Conservation (phyloP, 495 filamentous ascomycete genomes). For the Hapsidospora chrysogenum region DNA sequence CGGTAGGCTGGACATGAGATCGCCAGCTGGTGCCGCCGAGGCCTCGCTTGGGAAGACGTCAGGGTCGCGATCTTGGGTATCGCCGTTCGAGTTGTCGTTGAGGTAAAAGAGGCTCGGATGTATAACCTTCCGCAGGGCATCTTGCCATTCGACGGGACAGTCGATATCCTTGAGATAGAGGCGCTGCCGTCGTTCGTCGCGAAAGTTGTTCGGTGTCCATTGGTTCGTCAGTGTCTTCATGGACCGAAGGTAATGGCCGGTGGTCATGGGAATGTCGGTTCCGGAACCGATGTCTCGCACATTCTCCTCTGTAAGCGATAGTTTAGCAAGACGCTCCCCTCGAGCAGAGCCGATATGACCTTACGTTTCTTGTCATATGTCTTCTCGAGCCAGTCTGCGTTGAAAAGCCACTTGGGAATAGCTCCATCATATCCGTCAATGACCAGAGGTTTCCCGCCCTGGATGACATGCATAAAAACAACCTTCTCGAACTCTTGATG, state of each 20-base stretch:
- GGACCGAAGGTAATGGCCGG: conserved; percentile 74
- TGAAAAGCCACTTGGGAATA: conserved; percentile 54
- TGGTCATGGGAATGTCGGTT: conserved; percentile 58
- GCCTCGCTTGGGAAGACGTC: conserved; percentile 30
- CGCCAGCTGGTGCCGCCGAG: conserved; percentile 40
- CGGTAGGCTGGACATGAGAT: conserved; percentile 89
- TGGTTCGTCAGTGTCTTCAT: conserved; percentile 63
- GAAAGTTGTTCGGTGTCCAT: conserved; percentile 49
- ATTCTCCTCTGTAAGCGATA: conserved; percentile 28
- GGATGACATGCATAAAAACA: conserved; percentile 59
- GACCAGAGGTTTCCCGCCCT: conserved; percentile 72
- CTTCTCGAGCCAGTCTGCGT: conserved; percentile 55
- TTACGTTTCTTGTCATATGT: conserved; percentile 60
- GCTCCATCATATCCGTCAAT: conserved; percentile 70
- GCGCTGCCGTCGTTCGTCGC: conserved; percentile 55
- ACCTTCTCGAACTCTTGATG: conserved; percentile 65
- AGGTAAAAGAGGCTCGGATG: conserved; percentile 71
- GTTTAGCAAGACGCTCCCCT: neutral
- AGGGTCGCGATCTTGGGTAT: conserved; percentile 15
- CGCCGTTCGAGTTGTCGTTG: conserved; percentile 47
- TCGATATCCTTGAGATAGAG: conserved; percentile 95
- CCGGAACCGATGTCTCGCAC: conserved; percentile 59
- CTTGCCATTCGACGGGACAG: conserved; percentile 68
- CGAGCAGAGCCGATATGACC: conserved; percentile 7
- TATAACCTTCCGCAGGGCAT: conserved; percentile 58